phyloP scores from a whole-genome alignment of 257 asterid species.

The Nicotiana obtusifolia region DNA sequence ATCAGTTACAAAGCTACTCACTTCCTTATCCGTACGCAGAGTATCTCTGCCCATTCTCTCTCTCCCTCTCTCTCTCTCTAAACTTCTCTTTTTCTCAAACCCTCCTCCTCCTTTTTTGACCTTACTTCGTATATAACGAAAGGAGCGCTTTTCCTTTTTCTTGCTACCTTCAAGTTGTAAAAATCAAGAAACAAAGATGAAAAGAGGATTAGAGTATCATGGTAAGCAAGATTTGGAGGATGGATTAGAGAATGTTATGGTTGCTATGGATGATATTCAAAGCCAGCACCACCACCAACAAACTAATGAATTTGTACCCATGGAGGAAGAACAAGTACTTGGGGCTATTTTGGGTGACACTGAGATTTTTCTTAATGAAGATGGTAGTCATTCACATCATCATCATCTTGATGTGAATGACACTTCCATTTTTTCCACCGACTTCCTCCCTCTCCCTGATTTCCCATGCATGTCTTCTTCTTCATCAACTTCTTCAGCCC shows the following conservation, averaged over 20 bases:
- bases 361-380: constrained; percentile 44
- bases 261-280: constrained; percentile 5
- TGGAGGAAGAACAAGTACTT: constrained; percentile 26
- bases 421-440: constrained; percentile 45
- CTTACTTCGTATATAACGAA: neutral
- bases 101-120: neutral
- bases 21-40: constrained; percentile 32
- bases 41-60: constrained; percentile 1
- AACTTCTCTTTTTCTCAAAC: neutral
- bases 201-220: neutral
- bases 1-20: constrained; percentile 33
- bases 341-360: constrained; percentile 8
- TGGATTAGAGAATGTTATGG: constrained; percentile 7
- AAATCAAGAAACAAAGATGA: neutral
- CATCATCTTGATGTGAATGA: constrained; percentile 37
- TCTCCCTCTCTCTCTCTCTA: neutral
- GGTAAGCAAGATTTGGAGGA: constrained; percentile 23
- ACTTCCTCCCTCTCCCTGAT: constrained; percentile 71
- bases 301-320: constrained; percentile 20
- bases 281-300: neutral
- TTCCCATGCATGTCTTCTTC: constrained; percentile 95
- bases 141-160: neutral
- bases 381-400: constrained; percentile 8
- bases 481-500: constrained; percentile 66
- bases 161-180: neutral